Base-by-base conservation (phyloP, 345 rosid species). In the Mallotus nudiflorus region DNA sequence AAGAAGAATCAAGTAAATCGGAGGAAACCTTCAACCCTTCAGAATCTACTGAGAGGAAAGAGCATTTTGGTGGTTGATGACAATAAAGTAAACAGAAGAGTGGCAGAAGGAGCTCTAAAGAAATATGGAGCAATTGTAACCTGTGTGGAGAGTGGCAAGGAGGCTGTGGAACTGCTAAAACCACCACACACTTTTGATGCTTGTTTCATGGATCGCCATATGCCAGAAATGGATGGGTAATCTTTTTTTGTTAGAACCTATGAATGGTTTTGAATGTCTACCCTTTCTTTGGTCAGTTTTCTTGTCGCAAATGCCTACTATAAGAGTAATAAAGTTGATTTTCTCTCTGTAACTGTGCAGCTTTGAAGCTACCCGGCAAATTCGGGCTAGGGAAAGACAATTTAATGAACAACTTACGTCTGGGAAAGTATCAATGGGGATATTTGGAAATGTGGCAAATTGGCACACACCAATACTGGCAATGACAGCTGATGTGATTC, bases 181-280 rank as follows among this genome's bases (percentile, higher is more conserved):
- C 98, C 91, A 15, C 97, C 97, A 52, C 98, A 94, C 73, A 68
- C 73, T 33, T 94, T 94, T 24, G 87, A 90, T 68, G 96, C 95
- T 56, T 94, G 98, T 82, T 90, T 94, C 82, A 94, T 94, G 97
- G 98, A 94, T 78, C 84, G 89, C 79, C 92, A 92, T 70, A 94
- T 94, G 98, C 98, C 98, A 31, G 98, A 88, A 82, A 87, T 91
- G 89, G 97, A 94, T 42, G 98, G 97, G 98, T 94, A 88, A 74
- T 49, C 25, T 55, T 18, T 73, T 66, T 62, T 63, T 27, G 54
- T 76, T 37, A 37, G 27, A 40, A 22, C 46, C 24, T 46, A 16
- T 56, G 45, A n/a, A n/a, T 65, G 51, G 25, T 42, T 52, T 63
- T 67, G 28, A 58, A 25, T 42, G 5, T 31, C 37, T 31, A 55